These are phyloP conservation scores for Flaveria floridana DNA, from an alignment of 140 eudicot genomes.

Conservation along the genomic window DNA sequence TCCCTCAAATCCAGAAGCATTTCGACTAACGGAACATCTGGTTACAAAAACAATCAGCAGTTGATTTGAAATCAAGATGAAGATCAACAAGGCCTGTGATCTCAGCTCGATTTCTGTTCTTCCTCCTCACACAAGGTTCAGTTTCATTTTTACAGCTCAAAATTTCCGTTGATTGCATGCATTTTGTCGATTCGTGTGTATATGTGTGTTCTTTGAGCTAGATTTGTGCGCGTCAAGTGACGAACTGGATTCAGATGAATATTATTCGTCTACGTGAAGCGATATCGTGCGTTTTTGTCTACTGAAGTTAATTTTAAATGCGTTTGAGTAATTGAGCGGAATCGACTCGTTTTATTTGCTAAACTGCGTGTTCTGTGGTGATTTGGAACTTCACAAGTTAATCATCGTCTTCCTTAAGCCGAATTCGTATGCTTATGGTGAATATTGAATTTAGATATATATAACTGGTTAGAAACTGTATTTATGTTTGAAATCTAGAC, in stretches of 20 bases:
- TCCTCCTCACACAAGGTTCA: slow-evolving; percentile 83
- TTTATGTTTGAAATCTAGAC: slow-evolving; percentile 17
- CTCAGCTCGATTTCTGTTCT: slow-evolving; percentile 87
- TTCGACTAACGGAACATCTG: slow-evolving; percentile 28
- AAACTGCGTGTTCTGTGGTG: background rate
- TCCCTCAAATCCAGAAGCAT: slow-evolving; percentile 21
- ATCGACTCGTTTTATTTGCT: slow-evolving; percentile 22
- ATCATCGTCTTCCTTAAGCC: slow-evolving; percentile 9
- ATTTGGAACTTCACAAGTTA: background rate
- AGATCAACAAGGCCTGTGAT: slow-evolving; percentile 87
- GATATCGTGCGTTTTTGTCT: slow-evolving; percentile 17
- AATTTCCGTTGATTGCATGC: slow-evolving; percentile 12
- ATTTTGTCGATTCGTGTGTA: slow-evolving; percentile 15
- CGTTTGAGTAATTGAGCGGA: slow-evolving; percentile 6
- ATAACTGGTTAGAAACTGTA: slow-evolving; percentile 6
- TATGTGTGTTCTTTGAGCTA: slow-evolving; percentile 18
- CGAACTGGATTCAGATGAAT: slow-evolving; percentile 9
- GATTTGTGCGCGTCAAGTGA: slow-evolving; percentile 9
- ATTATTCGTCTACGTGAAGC: slow-evolving; percentile 7
- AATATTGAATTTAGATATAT: slow-evolving; percentile 5
- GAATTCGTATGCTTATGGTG: slow-evolving; percentile 24
- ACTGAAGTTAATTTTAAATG: slow-evolving; percentile 19
- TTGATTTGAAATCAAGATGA: slow-evolving; percentile 44
- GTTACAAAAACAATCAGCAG: slow-evolving; percentile 10
- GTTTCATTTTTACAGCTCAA: slow-evolving; percentile 24